Base-by-base conservation (phyloP, 345 rosid species). In the Corymbia maculata region DNA sequence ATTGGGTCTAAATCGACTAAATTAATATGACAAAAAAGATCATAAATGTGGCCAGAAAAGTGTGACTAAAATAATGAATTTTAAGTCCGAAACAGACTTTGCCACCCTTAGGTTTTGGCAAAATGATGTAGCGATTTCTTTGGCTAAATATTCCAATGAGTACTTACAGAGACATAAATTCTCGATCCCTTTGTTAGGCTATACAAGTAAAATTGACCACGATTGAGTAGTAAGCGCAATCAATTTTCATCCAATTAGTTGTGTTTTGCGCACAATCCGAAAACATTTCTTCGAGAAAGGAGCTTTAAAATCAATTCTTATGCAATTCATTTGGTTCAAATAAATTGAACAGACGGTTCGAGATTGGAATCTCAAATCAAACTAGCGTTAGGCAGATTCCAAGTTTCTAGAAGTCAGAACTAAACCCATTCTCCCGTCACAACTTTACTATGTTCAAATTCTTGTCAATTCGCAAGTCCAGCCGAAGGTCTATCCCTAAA, bases 271-370 rank as follows among this genome's bases (percentile, higher is more conserved):
- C 42, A 8, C 80, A 15, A 70, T 16, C 45, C 7, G 2, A 32
- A 42, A 32, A 14, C 24, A 75, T 19, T 75, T 42, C 24, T 42
- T 75, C 28, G 1, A 75, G 26, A 42, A 75, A 75, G 49, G 26
- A 75, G 82, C 45, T 70, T 70, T 42, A 32, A 70, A 70, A 68
- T 5, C 7, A 1, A 70, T 32, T 32, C 13, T 7, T 1, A 64
- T 4, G 80, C 47, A 0, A 2, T n/a, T 64, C 36, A 64, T 64
- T 4, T n/a, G 9, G 17, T 64, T 16, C 70, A 7, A 13, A n/a
- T 13, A n/a, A n/a, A 15, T n/a, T n/a, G 19, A 14, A 64, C 5
- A 4, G 4, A 64, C 19, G 5, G 7, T 17, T 21, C 0, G 4
- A 75, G 47, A 42, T 2, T 42, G 28, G 1, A 75, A 42, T 36